Evolutionary conservation across 2,329 filamentous ascomycete species (phyloP).

Genomic region (Apiospora koreana): DNA sequence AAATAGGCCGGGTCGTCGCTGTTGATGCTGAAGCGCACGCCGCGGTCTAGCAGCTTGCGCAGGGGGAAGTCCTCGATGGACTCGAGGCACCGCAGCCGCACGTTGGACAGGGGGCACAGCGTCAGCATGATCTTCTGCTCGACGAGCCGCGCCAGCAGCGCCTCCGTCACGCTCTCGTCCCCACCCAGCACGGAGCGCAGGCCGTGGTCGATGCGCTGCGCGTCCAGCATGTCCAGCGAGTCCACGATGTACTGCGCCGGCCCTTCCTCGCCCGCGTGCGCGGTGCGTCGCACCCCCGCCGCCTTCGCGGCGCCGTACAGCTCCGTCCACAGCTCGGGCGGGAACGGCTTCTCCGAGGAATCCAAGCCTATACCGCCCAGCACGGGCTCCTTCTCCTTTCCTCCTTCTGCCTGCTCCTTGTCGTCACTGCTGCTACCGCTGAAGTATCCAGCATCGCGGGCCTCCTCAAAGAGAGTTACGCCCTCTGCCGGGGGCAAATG

Average conservation of each 20-base stretch:
- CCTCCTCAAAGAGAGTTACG: slow-evolving; percentile 44
- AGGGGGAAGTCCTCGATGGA: slow-evolving; percentile 40
- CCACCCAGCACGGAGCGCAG: slow-evolving; percentile 36
- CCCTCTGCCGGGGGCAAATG: slow-evolving; percentile 66
- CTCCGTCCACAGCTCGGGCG: slow-evolving; percentile 14
- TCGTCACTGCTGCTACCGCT: slow-evolving; percentile 69
- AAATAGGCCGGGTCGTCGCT: slow-evolving; percentile 71
- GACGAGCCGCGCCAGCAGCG: slow-evolving; percentile 34
- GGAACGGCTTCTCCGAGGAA: slow-evolving; percentile 13
- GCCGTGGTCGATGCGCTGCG: slow-evolving; percentile 43
- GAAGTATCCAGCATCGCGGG: slow-evolving; percentile 49
- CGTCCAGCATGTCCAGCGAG: slow-evolving; percentile 10
- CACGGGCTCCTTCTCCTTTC: background rate
- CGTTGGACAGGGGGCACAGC: slow-evolving; percentile 35
- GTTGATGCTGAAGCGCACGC: slow-evolving; percentile 47
- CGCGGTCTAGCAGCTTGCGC: background rate
- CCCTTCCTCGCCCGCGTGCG: slow-evolving; percentile 18
- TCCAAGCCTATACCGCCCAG: slow-evolving; percentile 14
- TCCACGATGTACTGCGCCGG: slow-evolving; percentile 13
- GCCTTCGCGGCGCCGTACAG: slow-evolving; percentile 13
- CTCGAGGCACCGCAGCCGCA: background rate
- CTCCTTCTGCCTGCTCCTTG: slow-evolving; percentile 26
- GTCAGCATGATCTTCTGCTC: slow-evolving; percentile 38
- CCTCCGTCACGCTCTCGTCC: slow-evolving; percentile 15
- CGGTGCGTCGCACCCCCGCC: slow-evolving; percentile 17